These are phyloP conservation scores for Sarocladiaceae sp. DNA, from an alignment of 2,329 filamentous ascomycete species.

Conservation along the genomic window DNA sequence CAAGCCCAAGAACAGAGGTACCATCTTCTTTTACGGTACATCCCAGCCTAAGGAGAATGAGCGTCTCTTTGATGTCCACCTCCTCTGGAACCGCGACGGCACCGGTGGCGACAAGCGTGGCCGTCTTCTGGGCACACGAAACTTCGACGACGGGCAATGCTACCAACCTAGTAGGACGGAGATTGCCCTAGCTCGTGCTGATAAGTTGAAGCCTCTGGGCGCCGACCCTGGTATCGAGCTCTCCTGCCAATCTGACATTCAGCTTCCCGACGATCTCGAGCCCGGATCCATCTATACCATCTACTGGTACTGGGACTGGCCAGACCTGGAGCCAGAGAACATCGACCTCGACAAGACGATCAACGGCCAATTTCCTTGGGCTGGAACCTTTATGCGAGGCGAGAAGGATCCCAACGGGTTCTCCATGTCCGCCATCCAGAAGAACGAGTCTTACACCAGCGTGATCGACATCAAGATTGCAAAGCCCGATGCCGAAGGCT, in stretches of 20 bases:
- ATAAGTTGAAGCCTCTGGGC: conserved; percentile 49
- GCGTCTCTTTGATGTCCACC: conserved; percentile 60
- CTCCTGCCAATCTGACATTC: conserved; percentile 77
- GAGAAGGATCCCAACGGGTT: conserved; percentile 32
- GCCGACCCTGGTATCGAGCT: conserved; percentile 32
- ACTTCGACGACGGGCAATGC: conserved; percentile 89
- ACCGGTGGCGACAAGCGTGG: conserved; percentile 78
- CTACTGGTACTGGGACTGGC: conserved; percentile 98
- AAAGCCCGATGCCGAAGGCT: conserved; percentile 12
- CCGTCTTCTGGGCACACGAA: conserved; percentile 67
- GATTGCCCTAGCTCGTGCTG: conserved; percentile 55
- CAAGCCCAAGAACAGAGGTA: conserved; percentile 64
- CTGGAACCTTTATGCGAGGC: conserved; percentile 35
- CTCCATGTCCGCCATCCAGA: conserved; percentile 26
- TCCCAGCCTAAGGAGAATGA: conserved; percentile 48
- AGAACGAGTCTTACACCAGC: conserved; percentile 38
- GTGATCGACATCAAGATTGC: conserved; percentile 35
- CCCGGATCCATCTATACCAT: conserved; percentile 67
- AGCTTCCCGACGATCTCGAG: conserved; percentile 64
- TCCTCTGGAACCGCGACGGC: conserved; percentile 74
- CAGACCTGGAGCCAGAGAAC: conserved; percentile 46
- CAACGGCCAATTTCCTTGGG: conserved; percentile 38
- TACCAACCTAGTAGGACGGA: conserved; percentile 67
- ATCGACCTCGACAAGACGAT: conserved; percentile 34
- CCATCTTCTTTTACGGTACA: conserved; percentile 73